Conservation (phyloP, 2,329 filamentous ascomycete genomes). For the Pezicula radicicola region DNA sequence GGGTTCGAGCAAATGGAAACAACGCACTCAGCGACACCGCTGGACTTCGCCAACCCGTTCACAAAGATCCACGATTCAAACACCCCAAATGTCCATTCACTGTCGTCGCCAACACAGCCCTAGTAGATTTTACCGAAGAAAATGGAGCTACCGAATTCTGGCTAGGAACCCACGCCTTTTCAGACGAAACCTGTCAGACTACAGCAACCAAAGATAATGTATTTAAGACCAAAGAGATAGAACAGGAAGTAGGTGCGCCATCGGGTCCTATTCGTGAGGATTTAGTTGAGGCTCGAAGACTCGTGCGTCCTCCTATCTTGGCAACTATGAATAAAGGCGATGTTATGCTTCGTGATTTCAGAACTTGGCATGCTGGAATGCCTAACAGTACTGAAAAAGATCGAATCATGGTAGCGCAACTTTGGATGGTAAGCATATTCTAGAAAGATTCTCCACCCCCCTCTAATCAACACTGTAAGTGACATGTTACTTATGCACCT, state of each 20-base stretch:
- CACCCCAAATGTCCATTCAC: slow-evolving; percentile 45
- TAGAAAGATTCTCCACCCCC: neutral
- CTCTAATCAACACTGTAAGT: no score
- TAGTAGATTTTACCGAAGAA: slow-evolving; percentile 37
- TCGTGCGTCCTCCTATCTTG: slow-evolving; percentile 25
- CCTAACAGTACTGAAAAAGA: slow-evolving; percentile 22
- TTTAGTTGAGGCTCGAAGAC: slow-evolving; percentile 17
- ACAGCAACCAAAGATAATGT: slow-evolving; percentile 7
- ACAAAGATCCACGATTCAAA: slow-evolving; percentile 39
- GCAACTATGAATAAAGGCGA: slow-evolving; percentile 21
- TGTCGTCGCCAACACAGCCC: slow-evolving; percentile 41
- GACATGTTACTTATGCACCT: neutral
- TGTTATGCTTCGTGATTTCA: slow-evolving; percentile 27
- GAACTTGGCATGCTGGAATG: slow-evolving; percentile 32
- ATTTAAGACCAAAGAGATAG: neutral
- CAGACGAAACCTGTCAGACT: slow-evolving; percentile 28
- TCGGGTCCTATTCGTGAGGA: slow-evolving; percentile 3
- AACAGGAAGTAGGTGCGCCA: slow-evolving; percentile 8
- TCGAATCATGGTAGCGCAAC: slow-evolving; percentile 3
- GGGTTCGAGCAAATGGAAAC: slow-evolving; percentile 33
- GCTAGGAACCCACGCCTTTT: slow-evolving; percentile 39
- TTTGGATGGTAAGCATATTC: neutral
- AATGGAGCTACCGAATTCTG: slow-evolving; percentile 48
- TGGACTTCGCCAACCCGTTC: slow-evolving; percentile 32
- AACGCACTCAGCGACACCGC: slow-evolving; percentile 26